These are phyloP conservation scores for Quercus engelmannii DNA, from an alignment of 306 rosid genomes.

Conservation along the genomic window DNA sequence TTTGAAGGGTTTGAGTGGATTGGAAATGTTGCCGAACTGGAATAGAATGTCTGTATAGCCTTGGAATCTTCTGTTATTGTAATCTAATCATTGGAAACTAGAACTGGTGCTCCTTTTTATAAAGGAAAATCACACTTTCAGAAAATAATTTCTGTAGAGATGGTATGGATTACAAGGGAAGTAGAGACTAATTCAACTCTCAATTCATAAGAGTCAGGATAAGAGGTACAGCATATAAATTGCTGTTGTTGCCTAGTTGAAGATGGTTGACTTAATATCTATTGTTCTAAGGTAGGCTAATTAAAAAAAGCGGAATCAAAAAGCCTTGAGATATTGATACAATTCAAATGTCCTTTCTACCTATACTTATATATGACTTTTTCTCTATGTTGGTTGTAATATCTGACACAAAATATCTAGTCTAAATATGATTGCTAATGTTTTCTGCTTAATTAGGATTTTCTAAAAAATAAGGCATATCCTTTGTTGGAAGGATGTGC, in stretches of 20 bases:
- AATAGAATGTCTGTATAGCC: not conserved
- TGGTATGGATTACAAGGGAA: not conserved
- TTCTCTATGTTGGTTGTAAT: not conserved
- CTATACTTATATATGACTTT: not conserved
- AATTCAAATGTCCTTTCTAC: not conserved
- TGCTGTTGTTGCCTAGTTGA: not conserved
- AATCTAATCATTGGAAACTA: not conserved
- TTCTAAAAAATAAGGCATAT: conserved; percentile 82
- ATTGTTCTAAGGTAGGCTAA: not conserved
- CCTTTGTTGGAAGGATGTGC: conserved; percentile 94
- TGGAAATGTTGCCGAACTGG: not conserved
- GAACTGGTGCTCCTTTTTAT: no score
- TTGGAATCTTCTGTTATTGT: not conserved
- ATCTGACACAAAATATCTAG: not conserved
- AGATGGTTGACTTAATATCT: not conserved
- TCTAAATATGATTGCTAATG: conserved; percentile 13
- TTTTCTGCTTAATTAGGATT: conserved; percentile 50
- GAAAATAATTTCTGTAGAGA: no score
- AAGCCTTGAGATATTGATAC: not conserved
- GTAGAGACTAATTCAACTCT: not conserved
- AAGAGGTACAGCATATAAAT: not conserved
- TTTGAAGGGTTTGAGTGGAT: not conserved
- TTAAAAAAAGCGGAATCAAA: not conserved
- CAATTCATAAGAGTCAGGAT: not conserved
- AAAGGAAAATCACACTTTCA: no score